Evolutionary conservation across 2,329 filamentous ascomycete species (phyloP).

Genomic region (Davidsoniella australis): DNA sequence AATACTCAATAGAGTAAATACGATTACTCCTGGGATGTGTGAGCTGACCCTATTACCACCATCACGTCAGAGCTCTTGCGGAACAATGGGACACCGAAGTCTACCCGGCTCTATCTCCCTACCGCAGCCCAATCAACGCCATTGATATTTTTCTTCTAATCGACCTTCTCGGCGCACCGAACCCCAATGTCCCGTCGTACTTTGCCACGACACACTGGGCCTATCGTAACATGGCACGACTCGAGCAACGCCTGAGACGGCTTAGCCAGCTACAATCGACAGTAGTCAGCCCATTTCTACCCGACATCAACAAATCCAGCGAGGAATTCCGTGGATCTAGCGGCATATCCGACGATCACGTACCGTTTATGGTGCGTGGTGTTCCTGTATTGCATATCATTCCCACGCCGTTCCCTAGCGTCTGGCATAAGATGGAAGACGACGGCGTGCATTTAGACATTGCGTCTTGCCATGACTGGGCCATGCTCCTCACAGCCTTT

Average conservation of each 20-base stretch:
- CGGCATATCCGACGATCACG: slow-evolving; percentile 65
- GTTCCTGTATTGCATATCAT: slow-evolving; percentile 86
- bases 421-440: slow-evolving; percentile 79
- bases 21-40: not conserved
- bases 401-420: slow-evolving; percentile 58
- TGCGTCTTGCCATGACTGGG: slow-evolving; percentile 72
- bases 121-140: slow-evolving; percentile 54
- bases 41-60: not conserved
- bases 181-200: slow-evolving; percentile 65
- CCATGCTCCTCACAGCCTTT: slow-evolving; percentile 67
- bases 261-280: slow-evolving; percentile 48
- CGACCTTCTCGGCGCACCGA: slow-evolving; percentile 60
- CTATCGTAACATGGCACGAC: slow-evolving; percentile 55
- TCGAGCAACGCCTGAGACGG: slow-evolving; percentile 58
- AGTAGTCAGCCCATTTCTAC: slow-evolving; percentile 39
- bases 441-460: slow-evolving; percentile 72
- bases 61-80: slow-evolving; percentile 43
- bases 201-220: slow-evolving; percentile 89
- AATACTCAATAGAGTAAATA: not conserved
- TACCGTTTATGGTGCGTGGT: slow-evolving; percentile 75
- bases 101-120: slow-evolving; percentile 57
- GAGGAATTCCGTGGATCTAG: slow-evolving; percentile 31
- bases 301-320: slow-evolving; percentile 38
- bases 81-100: slow-evolving; percentile 58
- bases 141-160: slow-evolving; percentile 86